These are phyloP conservation scores for Phoma herbarum DNA, from an alignment of 2,329 filamentous ascomycete genomes.

Conservation along the genomic window DNA sequence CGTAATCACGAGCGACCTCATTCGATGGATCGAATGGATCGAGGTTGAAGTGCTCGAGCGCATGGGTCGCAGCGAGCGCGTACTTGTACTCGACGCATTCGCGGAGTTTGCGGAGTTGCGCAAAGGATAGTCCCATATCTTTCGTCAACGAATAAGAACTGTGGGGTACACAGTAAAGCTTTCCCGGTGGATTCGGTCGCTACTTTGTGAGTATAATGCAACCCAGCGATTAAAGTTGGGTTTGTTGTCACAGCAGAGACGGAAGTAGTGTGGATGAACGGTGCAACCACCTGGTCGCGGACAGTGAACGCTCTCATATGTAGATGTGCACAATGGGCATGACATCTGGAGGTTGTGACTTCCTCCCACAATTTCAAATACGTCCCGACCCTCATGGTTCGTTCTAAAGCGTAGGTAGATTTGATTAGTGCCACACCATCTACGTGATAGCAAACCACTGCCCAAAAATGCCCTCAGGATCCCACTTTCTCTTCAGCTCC, in stretches of 20 bases:
- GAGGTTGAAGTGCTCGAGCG: background rate
- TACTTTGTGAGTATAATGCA: no score
- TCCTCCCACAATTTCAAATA: no score
- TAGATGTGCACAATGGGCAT: background rate
- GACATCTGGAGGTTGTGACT: background rate
- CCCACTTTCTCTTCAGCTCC: constrained; percentile 37
- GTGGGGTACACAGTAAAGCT: background rate
- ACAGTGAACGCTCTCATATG: background rate
- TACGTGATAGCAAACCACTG: constrained; percentile 40
- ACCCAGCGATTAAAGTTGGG: no score
- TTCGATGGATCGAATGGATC: background rate
- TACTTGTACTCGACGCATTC: background rate
- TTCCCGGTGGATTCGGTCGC: no score
- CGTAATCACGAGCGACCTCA: background rate
- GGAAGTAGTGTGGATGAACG: background rate
- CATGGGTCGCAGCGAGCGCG: background rate
- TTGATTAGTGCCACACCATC: background rate
- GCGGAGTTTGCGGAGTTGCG: background rate
- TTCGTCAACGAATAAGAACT: background rate
- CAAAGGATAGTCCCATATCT: background rate
- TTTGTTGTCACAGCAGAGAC: background rate
- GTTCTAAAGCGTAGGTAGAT: background rate
- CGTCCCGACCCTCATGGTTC: no score
- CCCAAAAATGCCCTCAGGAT: constrained; percentile 35
- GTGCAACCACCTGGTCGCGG: background rate